phyloP scores from a whole-genome alignment of 306 rosid species.

The Clitoria ternatea region DNA sequence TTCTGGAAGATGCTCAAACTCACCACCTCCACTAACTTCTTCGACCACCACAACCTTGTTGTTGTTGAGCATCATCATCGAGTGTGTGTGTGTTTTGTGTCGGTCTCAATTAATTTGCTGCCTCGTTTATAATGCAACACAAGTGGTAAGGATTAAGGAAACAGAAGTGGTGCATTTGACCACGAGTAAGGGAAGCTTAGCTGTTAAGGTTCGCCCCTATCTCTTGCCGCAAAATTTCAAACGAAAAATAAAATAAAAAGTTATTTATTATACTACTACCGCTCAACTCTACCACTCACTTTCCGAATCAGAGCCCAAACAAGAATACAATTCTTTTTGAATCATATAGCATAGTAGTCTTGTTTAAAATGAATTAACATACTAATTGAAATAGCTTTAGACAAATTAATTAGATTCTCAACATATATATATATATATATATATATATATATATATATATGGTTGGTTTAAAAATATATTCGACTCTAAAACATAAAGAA shows the following conservation, averaged over 20 bases:
- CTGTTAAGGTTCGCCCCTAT: conserved; percentile 31
- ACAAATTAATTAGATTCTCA: no score
- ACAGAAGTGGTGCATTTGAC: background rate
- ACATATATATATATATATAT: no score
- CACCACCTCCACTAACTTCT: background rate
- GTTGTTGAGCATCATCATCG: no score
- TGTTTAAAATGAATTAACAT: no score
- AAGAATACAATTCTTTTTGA: no score
- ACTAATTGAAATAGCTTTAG: no score
- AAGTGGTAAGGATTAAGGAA: background rate
- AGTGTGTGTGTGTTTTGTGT: no score
- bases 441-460: no score
- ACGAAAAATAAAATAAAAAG: no score
- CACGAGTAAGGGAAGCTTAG: conserved; percentile 38
- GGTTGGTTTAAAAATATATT: no score
- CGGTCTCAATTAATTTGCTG: background rate
- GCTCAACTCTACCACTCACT: background rate
- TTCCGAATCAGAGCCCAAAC: background rate
- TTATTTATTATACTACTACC: no score
- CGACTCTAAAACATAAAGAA: background rate
- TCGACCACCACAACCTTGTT: background rate
- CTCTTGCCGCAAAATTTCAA: conserved; percentile 25
- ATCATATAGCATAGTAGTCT: no score
- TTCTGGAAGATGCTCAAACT: conserved; percentile 46
- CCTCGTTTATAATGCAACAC: background rate